Conservation (phyloP, 805 yeast species). For the Hanseniaspora guilliermondii region DNA sequence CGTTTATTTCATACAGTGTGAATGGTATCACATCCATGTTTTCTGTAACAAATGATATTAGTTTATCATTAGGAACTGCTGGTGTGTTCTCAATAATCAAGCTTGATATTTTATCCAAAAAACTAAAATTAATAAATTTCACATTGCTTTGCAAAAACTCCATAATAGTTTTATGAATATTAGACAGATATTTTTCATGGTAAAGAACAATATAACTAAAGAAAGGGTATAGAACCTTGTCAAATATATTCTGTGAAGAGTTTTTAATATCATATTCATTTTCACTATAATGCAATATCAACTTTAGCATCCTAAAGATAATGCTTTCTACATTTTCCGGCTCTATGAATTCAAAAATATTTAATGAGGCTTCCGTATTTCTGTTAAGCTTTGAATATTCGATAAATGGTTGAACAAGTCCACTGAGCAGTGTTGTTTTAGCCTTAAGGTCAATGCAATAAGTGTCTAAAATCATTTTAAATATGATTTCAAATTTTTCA, state of each 20-base stretch:
- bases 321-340: background rate
- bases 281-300: background rate
- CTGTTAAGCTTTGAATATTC: background rate
- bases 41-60: background rate
- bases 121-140: background rate
- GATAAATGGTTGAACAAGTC: background rate
- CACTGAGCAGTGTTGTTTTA: background rate
- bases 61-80: background rate
- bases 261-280: background rate
- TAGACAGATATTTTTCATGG: background rate
- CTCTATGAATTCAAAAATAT: background rate
- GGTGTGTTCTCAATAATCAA: background rate
- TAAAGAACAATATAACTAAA: background rate
- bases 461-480: background rate
- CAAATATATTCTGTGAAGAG: background rate
- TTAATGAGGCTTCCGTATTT: background rate
- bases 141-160: background rate
- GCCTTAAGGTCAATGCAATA: background rate
- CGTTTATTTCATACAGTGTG: conserved; percentile 6
- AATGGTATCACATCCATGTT: background rate
- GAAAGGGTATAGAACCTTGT: background rate
- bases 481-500: background rate
- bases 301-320: background rate
- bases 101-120: background rate
- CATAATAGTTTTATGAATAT: background rate